A percentile compares a stretch with the other conserved stretches of the same genome.
Evolutionary conservation across 805 yeast genomes (phyloP).

Genomic region (Ogataea degrootiae): DNA sequence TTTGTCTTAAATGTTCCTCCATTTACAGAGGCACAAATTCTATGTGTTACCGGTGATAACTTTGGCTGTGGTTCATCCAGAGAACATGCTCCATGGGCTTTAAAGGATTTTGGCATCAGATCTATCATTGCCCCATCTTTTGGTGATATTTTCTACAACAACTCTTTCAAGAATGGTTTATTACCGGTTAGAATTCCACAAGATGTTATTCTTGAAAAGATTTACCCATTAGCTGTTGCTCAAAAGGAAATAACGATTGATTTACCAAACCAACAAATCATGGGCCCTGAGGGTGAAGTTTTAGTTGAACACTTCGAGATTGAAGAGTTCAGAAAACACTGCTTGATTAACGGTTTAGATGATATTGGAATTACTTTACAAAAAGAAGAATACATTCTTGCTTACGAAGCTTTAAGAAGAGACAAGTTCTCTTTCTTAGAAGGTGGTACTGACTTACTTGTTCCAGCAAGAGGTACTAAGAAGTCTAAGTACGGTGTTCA

Average conservation of each 20-base stretch:
- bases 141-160: slow-evolving; percentile 97
- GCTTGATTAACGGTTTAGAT: slow-evolving; percentile 90
- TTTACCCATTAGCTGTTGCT: slow-evolving; percentile 74
- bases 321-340: slow-evolving; percentile 90
- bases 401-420: slow-evolving; percentile 74
- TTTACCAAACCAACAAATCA: slow-evolving; percentile 79
- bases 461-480: slow-evolving; percentile 64
- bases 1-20: slow-evolving; percentile 85
- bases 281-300: slow-evolving; percentile 61
- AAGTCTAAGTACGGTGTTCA: slow-evolving; percentile 61
- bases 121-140: slow-evolving; percentile 96
- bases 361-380: slow-evolving; percentile 94
- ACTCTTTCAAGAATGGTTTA: slow-evolving; percentile 93
- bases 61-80: slow-evolving; percentile 99
- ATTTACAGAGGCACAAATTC: slow-evolving; percentile 71
- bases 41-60: slow-evolving; percentile 92
- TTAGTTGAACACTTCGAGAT: slow-evolving; percentile 80
- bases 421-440: slow-evolving; percentile 86
- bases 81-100: slow-evolving; percentile 99
- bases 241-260: slow-evolving; percentile 75
- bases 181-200: slow-evolving; percentile 89
- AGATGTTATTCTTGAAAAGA: slow-evolving; percentile 62
- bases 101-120: slow-evolving; percentile 94
- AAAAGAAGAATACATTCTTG: slow-evolving; percentile 70
- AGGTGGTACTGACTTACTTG: slow-evolving; percentile 69